Evolutionary conservation across 495 filamentous ascomycete genomes (phyloP), one percentile per base, ranked within the genome.

Genomic region (Penicillium nucicola): DNA sequence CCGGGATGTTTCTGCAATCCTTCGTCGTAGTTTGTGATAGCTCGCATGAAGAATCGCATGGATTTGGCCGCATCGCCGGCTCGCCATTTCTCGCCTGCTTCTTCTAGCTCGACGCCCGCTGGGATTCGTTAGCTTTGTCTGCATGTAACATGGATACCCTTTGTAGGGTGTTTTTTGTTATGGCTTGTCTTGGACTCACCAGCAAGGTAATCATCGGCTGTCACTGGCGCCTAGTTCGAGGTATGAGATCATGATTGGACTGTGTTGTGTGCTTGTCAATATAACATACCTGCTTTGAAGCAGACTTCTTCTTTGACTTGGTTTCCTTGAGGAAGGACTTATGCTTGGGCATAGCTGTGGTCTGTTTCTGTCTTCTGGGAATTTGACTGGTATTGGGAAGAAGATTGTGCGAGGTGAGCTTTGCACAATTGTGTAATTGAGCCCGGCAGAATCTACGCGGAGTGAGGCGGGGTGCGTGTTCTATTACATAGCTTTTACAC

Each of bases 51-150:
- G 62, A 86, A 87, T 33, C 85, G 76, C 55, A 80, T 74, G 1
- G 85, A 81, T 60, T 89, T 89, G 42, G 72, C 81, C 12, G 82
- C 78, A 65, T 89, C 85, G 23, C 84, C 84, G 30, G 81, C 85
- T 12, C 84, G 74, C 85, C 84, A 87, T 77, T 89, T 89, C 62
- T 84, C 84, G 18, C 84, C 85, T 4, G 79, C 78, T 64, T 86
- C 81, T 69, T 89, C 85, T 32, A 81, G 70, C 39, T 83, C 78
- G 23, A 87, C 85, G 19, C 84, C 85, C n/a, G 75, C 80, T 84
- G 48, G 33, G 1, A 17, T 46, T n/a, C 6, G 30, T 58, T 36
- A 52, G 40, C 22, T 11, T 14, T 40, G 4, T 17, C 12, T 5
- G 12, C 14, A 40, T 15, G 10, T 20, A 13, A 1, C 6, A 12